phyloP scores from a whole-genome alignment of 129 eudicot species.

The Heracleum sosnowskyi region DNA sequence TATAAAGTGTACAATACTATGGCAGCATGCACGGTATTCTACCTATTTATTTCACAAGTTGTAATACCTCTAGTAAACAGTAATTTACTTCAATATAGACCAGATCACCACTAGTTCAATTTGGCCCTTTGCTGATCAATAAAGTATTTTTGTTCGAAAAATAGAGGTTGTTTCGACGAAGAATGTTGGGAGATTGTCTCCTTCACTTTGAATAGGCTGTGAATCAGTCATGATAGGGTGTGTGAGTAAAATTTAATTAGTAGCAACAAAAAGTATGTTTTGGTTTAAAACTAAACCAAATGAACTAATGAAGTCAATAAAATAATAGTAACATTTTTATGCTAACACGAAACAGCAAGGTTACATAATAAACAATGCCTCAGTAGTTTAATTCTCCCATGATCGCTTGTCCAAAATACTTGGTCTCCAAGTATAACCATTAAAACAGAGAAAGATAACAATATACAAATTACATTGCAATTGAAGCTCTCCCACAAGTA shows the following conservation, averaged over 20 bases:
- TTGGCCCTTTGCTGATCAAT: background rate
- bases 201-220: too few species aligned
- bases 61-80: background rate
- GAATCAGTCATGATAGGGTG: too few species aligned
- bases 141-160: background rate
- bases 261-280: too few species aligned
- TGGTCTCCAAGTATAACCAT: conserved; percentile 5
- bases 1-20: background rate
- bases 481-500: too few species aligned
- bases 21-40: background rate
- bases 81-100: background rate
- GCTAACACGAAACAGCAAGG: background rate
- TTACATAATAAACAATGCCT: background rate
- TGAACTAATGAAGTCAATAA: too few species aligned
- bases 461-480: too few species aligned
- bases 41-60: background rate
- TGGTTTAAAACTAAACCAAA: too few species aligned
- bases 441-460: too few species aligned
- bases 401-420: background rate
- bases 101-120: background rate
- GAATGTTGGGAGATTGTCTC: background rate
- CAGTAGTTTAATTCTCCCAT: background rate
- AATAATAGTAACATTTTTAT: background rate
- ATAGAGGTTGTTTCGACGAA: background rate
- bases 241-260: too few species aligned